phyloP scores from a whole-genome alignment of 148 eudicot species.

The Fagopyrum homotropicum region DNA sequence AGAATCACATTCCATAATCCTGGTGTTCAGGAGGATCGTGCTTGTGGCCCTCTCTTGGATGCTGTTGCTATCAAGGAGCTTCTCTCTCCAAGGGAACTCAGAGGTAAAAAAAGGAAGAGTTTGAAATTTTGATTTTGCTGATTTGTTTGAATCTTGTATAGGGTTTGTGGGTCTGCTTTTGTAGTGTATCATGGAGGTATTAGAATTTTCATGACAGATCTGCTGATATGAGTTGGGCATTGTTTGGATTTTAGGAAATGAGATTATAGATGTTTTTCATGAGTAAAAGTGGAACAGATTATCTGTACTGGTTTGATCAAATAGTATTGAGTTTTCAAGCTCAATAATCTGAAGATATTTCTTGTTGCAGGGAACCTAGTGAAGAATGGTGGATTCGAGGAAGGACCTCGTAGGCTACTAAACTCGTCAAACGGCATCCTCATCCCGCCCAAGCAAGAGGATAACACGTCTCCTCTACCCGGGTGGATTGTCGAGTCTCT shows the following conservation, averaged over 20 bases:
- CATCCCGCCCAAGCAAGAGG: conserved; percentile 70
- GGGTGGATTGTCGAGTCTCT: conserved; percentile 87
- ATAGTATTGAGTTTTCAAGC: no score
- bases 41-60: conserved; percentile 84
- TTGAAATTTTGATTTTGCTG: not conserved
- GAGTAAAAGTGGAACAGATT: no score
- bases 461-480: conserved; percentile 63
- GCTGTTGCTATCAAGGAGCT: conserved; percentile 85
- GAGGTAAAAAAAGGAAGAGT: conserved; percentile 21
- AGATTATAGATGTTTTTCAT: no score
- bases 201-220: no score
- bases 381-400: conserved; percentile 71
- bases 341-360: no score
- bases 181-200: no score
- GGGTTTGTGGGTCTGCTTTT: not conserved
- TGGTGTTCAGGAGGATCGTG: conserved; percentile 77
- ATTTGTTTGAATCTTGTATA: not conserved
- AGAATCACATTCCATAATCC: conserved; percentile 57
- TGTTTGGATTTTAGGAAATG: no score
- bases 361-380: conserved; percentile 42
- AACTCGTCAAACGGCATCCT: conserved; percentile 73
- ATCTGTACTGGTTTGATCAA: no score
- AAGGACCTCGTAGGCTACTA: conserved; percentile 55
- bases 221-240: no score
- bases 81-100: conserved; percentile 29